phyloP scores from a whole-genome alignment of 2,329 filamentous ascomycete genomes.

The Didymellaceae sp. region DNA sequence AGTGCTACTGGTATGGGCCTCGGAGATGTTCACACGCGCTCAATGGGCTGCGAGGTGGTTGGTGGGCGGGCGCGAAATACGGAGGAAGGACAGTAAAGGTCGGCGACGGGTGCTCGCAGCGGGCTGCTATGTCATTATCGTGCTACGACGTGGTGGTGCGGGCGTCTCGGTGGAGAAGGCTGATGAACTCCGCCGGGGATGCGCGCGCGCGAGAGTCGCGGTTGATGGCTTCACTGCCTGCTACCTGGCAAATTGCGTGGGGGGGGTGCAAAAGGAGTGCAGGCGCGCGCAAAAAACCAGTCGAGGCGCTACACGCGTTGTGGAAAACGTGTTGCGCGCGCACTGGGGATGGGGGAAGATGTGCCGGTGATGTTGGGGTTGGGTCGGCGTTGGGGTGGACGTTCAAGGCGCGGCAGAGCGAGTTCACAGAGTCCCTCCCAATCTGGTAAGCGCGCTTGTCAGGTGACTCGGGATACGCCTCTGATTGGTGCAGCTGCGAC shows the following conservation, averaged over 20 bases:
- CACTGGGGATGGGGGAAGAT: slow-evolving; percentile 45
- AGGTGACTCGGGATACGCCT: slow-evolving; percentile 20
- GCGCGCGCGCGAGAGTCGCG: slow-evolving; percentile 42
- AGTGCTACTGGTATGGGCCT: slow-evolving; percentile 18
- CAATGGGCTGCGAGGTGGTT: slow-evolving; percentile 16
- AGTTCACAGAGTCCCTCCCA: slow-evolving; percentile 1
- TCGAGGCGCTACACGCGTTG: slow-evolving; percentile 42
- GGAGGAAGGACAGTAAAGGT: slow-evolving; percentile 35
- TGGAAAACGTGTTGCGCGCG: slow-evolving; percentile 44
- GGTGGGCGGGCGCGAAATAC: slow-evolving; percentile 29
- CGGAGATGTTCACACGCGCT: slow-evolving; percentile 26
- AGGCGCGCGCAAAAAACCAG: slow-evolving; percentile 35
- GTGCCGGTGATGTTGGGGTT: slow-evolving; percentile 39
- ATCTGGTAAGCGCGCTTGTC: slow-evolving; percentile 18
- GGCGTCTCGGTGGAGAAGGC: slow-evolving; percentile 34
- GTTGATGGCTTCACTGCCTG: slow-evolving; percentile 25
- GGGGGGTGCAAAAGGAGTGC: slow-evolving; percentile 27
- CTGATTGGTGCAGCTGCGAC: slow-evolving; percentile 9
- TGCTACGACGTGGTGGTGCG: slow-evolving; percentile 36
- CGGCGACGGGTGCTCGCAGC: slow-evolving; percentile 30
- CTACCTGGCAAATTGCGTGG: slow-evolving; percentile 38
- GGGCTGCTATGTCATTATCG: slow-evolving; percentile 47
- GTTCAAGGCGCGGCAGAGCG: slow-evolving; percentile 19
- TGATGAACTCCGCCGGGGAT: slow-evolving; percentile 43
- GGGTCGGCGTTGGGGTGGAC: slow-evolving; percentile 34